Conservation (phyloP, 495 filamentous ascomycete genomes). For the Thermothielavioides terrestris region DNA sequence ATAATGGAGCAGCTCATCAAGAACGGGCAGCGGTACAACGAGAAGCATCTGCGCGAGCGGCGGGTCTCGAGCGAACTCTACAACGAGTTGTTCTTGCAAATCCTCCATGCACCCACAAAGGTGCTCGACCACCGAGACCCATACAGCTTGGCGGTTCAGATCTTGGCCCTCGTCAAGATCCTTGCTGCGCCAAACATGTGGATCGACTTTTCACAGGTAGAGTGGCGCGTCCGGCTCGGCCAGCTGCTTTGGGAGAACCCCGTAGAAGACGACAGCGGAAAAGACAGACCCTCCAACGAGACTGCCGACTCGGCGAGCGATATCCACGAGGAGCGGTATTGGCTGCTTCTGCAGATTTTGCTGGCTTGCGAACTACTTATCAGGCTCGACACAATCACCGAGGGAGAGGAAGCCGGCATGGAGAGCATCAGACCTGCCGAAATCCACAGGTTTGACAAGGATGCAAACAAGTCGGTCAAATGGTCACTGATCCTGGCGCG, state of each 20-base stretch:
- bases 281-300: constrained; percentile 32
- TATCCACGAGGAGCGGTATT: constrained; percentile 52
- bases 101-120: constrained; percentile 50
- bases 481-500: constrained; percentile 75
- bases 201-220: constrained; percentile 70
- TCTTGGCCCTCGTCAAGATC: constrained; percentile 46
- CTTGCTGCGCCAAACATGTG: constrained; percentile 52
- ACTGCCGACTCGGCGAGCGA: constrained; percentile 36
- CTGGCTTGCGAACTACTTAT: constrained; percentile 69
- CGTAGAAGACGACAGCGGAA: constrained; percentile 45
- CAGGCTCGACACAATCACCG: constrained; percentile 62
- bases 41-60: constrained; percentile 29
- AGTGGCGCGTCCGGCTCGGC: constrained; percentile 73
- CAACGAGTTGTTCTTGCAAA: constrained; percentile 50
- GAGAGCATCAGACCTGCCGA: constrained; percentile 49
- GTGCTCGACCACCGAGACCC: constrained; percentile 50
- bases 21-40: constrained; percentile 38
- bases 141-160: constrained; percentile 52
- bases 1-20: constrained; percentile 45
- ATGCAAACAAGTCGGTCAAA: constrained; percentile 58
- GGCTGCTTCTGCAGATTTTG: constrained; percentile 71
- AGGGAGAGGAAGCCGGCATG: constrained; percentile 43
- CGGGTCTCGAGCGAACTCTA: constrained; percentile 44
- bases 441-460: constrained; percentile 52
- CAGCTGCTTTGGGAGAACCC: constrained; percentile 70